phyloP scores from a whole-genome alignment of 2,329 filamentous ascomycete genomes.

The Orbilia quercus region DNA sequence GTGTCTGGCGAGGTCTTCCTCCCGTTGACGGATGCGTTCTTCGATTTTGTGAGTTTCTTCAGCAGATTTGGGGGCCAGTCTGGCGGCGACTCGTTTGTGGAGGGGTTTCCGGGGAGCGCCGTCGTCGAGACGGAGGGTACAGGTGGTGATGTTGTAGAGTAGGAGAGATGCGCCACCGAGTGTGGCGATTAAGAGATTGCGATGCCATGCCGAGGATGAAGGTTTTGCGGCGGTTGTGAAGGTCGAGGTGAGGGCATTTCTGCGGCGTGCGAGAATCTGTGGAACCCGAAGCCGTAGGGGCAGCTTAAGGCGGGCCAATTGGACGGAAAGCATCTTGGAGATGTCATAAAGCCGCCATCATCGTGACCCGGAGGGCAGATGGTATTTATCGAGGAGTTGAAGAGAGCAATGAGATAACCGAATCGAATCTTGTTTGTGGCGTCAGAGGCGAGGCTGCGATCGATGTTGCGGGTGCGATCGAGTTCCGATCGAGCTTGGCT shows the following conservation, averaged over 20 bases:
- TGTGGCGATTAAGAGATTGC: slow-evolving; percentile 22
- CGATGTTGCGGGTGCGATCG: slow-evolving; percentile 4
- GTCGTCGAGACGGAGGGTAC: slow-evolving; percentile 42
- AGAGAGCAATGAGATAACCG: too few relatives aligned
- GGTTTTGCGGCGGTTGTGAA: neutral
- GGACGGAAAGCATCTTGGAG: slow-evolving; percentile 5
- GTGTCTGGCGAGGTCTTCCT: slow-evolving; percentile 45
- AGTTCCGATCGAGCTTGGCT: neutral
- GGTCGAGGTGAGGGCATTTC: too few relatives aligned
- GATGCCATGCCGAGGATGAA: neutral
- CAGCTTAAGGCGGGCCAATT: slow-evolving; percentile 5
- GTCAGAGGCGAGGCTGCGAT: slow-evolving; percentile 1
- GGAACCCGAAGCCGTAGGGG: slow-evolving; percentile 1
- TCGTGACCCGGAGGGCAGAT: too few relatives aligned
- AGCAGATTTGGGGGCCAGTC: slow-evolving; percentile 39
- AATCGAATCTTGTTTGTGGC: too few relatives aligned
- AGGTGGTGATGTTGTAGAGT: slow-evolving; percentile 46
- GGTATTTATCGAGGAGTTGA: too few relatives aligned
- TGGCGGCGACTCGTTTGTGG: slow-evolving; percentile 34
- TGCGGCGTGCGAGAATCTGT: neutral
- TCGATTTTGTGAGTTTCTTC: slow-evolving; percentile 44
- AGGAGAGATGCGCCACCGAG: slow-evolving; percentile 27
- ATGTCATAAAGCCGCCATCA: neutral
- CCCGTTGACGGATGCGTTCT: slow-evolving; percentile 46
- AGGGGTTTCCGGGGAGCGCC: slow-evolving; percentile 10